Percentiles rank a stretch among this genome's conserved stretches.
phyloP scores from a whole-genome alignment of 805 yeast genomes.

The Candida arabinofermentans region DNA sequence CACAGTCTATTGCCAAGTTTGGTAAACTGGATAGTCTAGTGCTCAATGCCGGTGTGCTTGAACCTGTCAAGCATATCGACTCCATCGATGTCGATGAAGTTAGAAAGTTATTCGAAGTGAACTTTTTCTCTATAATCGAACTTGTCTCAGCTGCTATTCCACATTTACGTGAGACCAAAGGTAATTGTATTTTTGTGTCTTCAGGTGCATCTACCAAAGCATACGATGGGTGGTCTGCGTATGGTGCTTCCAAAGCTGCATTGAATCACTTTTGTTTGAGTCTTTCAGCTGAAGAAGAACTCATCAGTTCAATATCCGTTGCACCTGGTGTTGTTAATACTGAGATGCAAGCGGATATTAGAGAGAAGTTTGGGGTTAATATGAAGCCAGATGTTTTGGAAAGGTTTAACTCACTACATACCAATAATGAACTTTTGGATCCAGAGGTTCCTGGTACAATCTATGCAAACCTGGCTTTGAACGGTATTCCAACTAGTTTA shows the following conservation, averaged over 20 bases:
- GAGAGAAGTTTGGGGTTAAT: conserved; percentile 52
- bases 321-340: conserved; percentile 98
- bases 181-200: conserved; percentile 73
- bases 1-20: conserved; percentile 41
- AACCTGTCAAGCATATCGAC: conserved; percentile 61
- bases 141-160: conserved; percentile 57
- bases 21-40: conserved; percentile 62
- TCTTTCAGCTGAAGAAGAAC: conserved; percentile 64
- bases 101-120: conserved; percentile 66
- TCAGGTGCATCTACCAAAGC: conserved; percentile 79
- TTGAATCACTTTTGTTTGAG: conserved; percentile 70
- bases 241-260: conserved; percentile 91
- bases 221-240: conserved; percentile 82
- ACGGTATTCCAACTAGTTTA: conserved; percentile 51
- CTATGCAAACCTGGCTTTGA: conserved; percentile 60
- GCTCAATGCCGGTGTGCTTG: conserved; percentile 81
- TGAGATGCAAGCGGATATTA: conserved; percentile 76
- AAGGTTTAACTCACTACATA: conserved; percentile 62
- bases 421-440: conserved; percentile 51
- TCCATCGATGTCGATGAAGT: conserved; percentile 53
- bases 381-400: conserved; percentile 62
- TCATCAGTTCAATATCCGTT: conserved; percentile 58
- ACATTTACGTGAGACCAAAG: conserved; percentile 48
- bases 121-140: conserved; percentile 70
- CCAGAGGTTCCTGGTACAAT: conserved; percentile 73